phyloP scores from a whole-genome alignment of 495 filamentous ascomycete species.

The Terfezia boudieri region DNA sequence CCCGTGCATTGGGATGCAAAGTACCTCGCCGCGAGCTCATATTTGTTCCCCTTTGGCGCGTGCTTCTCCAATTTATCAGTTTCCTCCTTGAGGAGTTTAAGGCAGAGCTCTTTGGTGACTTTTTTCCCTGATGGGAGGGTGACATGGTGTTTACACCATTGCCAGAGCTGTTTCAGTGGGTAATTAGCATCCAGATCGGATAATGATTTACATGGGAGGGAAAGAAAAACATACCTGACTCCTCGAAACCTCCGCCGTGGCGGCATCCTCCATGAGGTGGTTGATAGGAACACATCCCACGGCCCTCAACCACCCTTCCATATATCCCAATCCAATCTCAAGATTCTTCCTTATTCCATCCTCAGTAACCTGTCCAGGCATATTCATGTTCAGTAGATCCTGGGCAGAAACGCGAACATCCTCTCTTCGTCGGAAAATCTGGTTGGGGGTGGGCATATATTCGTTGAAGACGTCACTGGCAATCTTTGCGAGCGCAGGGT shows the following conservation, averaged over 20 bases:
- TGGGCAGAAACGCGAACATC: conserved; percentile 70
- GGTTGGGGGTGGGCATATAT: conserved; percentile 97
- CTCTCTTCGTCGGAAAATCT: conserved; percentile 75
- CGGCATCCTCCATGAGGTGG: conserved; percentile 98
- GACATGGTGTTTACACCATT: conserved; percentile 77
- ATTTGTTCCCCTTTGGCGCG: conserved; percentile 80
- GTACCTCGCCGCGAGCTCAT: conserved; percentile 70
- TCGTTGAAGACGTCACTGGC: conserved; percentile 92
- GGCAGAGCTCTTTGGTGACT: conserved; percentile 75
- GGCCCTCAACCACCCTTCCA: conserved; percentile 94
- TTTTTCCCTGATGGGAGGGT: conserved; percentile 52
- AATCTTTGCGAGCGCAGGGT: conserved; percentile 77
- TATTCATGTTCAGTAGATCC: conserved; percentile 95
- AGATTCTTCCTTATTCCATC: conserved; percentile 95
- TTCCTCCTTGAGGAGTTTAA: conserved; percentile 71
- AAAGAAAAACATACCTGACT: conserved; percentile 21
- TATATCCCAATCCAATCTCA: conserved; percentile 89
- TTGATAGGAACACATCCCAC: conserved; percentile 96
- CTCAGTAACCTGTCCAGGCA: conserved; percentile 83
- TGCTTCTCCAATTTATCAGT: conserved; percentile 49
- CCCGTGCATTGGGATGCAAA: conserved; percentile 85
- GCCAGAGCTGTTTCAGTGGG: conserved; percentile 51
- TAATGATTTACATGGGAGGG: background rate
- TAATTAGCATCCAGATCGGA: background rate
- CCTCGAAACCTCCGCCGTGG: conserved; percentile 85